These are phyloP conservation scores for Tulasnella sp. DNA, from an alignment of 768 basidiomycete species.

Conservation along the genomic window DNA sequence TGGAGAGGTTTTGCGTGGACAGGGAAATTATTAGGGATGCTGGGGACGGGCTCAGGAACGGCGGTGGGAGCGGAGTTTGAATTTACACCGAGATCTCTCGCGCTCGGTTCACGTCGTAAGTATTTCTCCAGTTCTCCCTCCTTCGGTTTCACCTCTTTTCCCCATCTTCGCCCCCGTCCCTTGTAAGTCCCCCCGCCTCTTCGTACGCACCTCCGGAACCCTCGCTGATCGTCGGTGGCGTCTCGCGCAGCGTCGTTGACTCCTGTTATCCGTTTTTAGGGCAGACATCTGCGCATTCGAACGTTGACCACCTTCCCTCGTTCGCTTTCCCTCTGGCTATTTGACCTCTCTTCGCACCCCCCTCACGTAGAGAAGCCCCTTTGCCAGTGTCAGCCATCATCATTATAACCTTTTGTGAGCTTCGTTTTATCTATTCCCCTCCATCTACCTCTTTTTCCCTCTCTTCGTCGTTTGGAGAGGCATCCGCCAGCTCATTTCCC, in stretches of 20 bases:
- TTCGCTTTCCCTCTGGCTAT: slow-evolving; percentile 26
- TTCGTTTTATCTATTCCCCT: slow-evolving; percentile 28
- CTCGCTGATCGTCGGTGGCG: neutral
- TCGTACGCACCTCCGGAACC: neutral
- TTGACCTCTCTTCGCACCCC: slow-evolving; percentile 19
- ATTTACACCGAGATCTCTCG: slow-evolving; percentile 5
- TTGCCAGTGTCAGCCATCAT: slow-evolving; percentile 26
- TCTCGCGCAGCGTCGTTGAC: slow-evolving; percentile 14
- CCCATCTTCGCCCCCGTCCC: slow-evolving; percentile 24
- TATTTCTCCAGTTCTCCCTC: slow-evolving; percentile 23
- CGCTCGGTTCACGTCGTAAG: slow-evolving; percentile 1
- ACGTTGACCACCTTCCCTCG: slow-evolving; percentile 22
- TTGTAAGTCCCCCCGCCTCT: slow-evolving; percentile 21
- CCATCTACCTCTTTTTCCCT: neutral
- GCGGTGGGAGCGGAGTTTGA: neutral
- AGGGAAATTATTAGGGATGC: neutral
- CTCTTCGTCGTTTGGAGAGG: neutral
- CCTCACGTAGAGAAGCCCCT: slow-evolving; percentile 23
- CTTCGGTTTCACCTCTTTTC: slow-evolving; percentile 19
- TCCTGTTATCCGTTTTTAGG: slow-evolving; percentile 27
- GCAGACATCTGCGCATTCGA: slow-evolving; percentile 29
- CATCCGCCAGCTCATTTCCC: slow-evolving; percentile 29
- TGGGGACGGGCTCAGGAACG: neutral
- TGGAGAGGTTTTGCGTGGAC: neutral
- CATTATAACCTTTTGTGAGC: slow-evolving; percentile 33